Base-by-base conservation (phyloP, 2,329 filamentous ascomycete species). In the Sarocladiaceae sp. region DNA sequence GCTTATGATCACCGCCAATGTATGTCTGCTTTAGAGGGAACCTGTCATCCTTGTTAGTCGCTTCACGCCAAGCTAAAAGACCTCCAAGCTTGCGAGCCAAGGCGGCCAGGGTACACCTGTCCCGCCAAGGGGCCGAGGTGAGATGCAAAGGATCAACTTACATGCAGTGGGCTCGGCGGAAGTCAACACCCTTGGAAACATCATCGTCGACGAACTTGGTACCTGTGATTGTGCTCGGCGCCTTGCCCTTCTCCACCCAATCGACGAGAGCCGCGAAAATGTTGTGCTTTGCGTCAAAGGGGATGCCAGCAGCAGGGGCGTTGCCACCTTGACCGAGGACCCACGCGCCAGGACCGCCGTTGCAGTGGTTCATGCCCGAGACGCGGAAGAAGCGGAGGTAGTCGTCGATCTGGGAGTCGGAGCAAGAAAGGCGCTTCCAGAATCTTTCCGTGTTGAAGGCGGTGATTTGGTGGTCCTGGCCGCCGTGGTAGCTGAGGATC, bases 361-460 rank as follows among this genome's bases (percentile, higher is more conserved):
- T 49, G 52, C 74, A 78, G 55, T 78, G 75, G 2, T 56, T 61
- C 61, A 75, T 72, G 6, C 74, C 74, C 4, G 66, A 68, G 48
- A 78, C 65, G 24, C 65, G 64, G 61, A 79, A 78, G 56, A 65
- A 70, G 39, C 74, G 66, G 50, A 73, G 69, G 47, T 70, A 72
- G 1, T 57, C 52, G 45, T 72, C 67, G 4, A 72, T 53, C 44
- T 64, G 12, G 39, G n/a, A 20, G 13, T 37, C 18, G 18, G 47
- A 15, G n/a, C 11, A 18, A 15, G 46, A 43, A 33, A 53, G 40
- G 18, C 35, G 45, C 21, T 50, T 23, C 26, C 43, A 47, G 21
- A 47, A 51, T 20, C 44, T 45, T 26, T 48, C 45, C 21, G 49
- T 47, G 33, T 50, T 50, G 46, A 47, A 42, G 31, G 57, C 54